Conservation (phyloP, 208 protist genomes). For the Trypanosoma grayi region DNA sequence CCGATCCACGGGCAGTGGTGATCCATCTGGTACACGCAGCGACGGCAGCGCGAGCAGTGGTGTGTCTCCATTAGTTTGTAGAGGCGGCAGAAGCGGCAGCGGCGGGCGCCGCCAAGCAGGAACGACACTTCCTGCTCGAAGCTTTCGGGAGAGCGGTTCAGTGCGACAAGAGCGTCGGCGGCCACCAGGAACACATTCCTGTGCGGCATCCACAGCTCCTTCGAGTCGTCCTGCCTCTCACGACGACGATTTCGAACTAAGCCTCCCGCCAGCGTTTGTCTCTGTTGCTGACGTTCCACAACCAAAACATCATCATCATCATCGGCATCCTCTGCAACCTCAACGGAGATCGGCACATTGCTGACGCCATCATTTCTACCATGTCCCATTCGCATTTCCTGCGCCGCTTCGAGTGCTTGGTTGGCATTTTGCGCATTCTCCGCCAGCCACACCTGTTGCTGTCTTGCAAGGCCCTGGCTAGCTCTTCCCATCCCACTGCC, state of each 20-base stretch:
- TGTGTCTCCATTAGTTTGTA: conserved; percentile 75
- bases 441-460: not conserved
- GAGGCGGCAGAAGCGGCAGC: conserved; percentile 58
- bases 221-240: not conserved
- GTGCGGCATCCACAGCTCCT: not conserved
- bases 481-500: not conserved
- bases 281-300: not conserved
- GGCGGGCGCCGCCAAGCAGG: conserved; percentile 42
- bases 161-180: conserved; percentile 13
- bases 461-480: not conserved
- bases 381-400: not conserved
- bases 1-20: conserved; percentile 83
- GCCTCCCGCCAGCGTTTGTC: no score
- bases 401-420: conserved; percentile 14
- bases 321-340: not conserved
- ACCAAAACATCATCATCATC: not conserved
- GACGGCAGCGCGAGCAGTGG: conserved; percentile 75
- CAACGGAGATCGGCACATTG: not conserved
- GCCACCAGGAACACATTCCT: conserved; percentile 1
- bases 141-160: conserved; percentile 14
- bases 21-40: conserved; percentile 69
- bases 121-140: conserved; percentile 48
- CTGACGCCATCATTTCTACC: not conserved
- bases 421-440: not conserved
- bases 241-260: not conserved